These are phyloP conservation scores for Pseudogymnoascus sp. DNA, from an alignment of 2,329 filamentous ascomycete species.

Conservation along the genomic window DNA sequence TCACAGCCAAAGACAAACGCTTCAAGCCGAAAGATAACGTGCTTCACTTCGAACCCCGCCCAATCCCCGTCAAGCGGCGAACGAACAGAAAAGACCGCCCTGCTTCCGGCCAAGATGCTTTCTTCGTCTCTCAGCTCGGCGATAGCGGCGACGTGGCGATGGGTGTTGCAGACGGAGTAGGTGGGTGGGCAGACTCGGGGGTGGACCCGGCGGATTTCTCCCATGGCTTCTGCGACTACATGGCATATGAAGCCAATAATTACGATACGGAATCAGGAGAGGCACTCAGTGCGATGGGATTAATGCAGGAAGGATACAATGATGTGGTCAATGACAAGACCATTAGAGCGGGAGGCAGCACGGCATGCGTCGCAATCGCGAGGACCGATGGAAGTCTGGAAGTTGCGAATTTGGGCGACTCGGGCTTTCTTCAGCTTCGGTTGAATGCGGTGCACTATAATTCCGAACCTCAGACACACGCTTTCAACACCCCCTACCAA, in stretches of 20 bases:
- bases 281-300: slow-evolving; percentile 51
- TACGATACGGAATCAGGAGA: slow-evolving; percentile 17
- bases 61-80: slow-evolving; percentile 15
- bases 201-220: slow-evolving; percentile 94
- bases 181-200: slow-evolving; percentile 87
- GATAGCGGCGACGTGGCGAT: slow-evolving; percentile 66
- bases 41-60: slow-evolving; percentile 59
- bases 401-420: slow-evolving; percentile 91
- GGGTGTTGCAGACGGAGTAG: slow-evolving; percentile 88
- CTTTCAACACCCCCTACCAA: slow-evolving; percentile 96
- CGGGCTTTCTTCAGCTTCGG: slow-evolving; percentile 80
- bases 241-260: slow-evolving; percentile 62
- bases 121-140: slow-evolving; percentile 81
- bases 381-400: slow-evolving; percentile 67
- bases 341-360: slow-evolving; percentile 80
- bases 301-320: slow-evolving; percentile 82
- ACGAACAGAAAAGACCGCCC: slow-evolving; percentile 40
- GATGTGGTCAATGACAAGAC: slow-evolving; percentile 64
- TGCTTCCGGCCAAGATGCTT: slow-evolving; percentile 87
- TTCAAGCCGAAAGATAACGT: slow-evolving; percentile 63
- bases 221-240: slow-evolving; percentile 86
- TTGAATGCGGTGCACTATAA: slow-evolving; percentile 77
- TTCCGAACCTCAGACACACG: slow-evolving; percentile 84
- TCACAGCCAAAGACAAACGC: slow-evolving; percentile 61
- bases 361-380: slow-evolving; percentile 79